Evolutionary conservation across 352 stramenopile species (phyloP), one percentile per base, ranked within the genome.

Genomic region (Phytophthora palmivora): DNA sequence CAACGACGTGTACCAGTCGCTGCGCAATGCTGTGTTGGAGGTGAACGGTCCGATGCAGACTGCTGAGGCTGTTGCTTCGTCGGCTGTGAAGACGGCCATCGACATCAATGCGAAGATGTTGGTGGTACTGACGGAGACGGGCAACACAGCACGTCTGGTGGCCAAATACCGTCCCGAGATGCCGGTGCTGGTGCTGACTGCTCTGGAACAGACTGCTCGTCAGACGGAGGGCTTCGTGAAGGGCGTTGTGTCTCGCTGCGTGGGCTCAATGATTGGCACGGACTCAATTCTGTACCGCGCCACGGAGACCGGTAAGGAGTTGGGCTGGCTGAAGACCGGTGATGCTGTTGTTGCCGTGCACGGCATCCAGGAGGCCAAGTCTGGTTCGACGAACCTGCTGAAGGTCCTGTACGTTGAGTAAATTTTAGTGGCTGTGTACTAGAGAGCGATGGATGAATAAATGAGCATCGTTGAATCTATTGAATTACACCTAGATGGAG

Each of bases 21-120:
- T 89, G 39, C 79, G 78, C 59, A 85, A 88, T 59, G 78, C 75
- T 26, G 76, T 87, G 46, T 60, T 89, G 9, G 79, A 87, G 33
- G 71, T 52, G 14, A 50, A 67, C 33, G 79, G 79, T n/a, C 70
- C 78, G 26, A 92, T 91, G 79, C 78, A 65, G 50, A 91, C 79
- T 30, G 73, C 82, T 36, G 97, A 99, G 70, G 95, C 95, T 14
- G 97, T 99, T 65, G 96, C 92, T 19, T 97, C 89, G 32, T 98
- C 96, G 16, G 97, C 97, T 58, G 96, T 99, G 34, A 98, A 99
- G 82, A 98, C 96, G 30, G 92, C 96, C 19, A 97, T 98, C 69
- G 96, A 99, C 72, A 92, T 98, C 39, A 77, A 89, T 37, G 96
- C 97, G 51, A 97, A 97, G 79, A 92, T 96, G 62, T 97, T 99